A percentile compares a stretch with the other conserved stretches of the same genome.
phyloP scores from a whole-genome alignment of 805 yeast genomes.

The Myxozyma neglecta region DNA sequence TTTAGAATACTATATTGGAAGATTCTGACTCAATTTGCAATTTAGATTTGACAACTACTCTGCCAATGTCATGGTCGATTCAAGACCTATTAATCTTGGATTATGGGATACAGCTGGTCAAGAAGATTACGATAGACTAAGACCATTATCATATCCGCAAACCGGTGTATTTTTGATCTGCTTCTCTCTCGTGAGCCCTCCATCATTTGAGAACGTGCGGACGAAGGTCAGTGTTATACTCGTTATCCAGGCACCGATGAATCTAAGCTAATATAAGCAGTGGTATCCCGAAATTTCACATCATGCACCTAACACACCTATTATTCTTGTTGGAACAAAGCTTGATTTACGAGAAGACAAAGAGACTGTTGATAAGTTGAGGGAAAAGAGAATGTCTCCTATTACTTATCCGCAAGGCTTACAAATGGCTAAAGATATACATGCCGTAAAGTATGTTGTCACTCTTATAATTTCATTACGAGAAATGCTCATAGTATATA shows the following conservation, averaged over 20 bases:
- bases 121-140: constrained; percentile 82
- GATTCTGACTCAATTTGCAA: background rate
- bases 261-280: constrained; percentile 4
- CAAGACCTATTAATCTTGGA: constrained; percentile 79
- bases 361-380: constrained; percentile 63
- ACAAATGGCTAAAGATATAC: constrained; percentile 65
- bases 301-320: constrained; percentile 69
- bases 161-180: constrained; percentile 86
- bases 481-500: background rate
- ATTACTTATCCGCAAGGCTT: constrained; percentile 62
- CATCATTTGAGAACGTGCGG: constrained; percentile 75
- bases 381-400: constrained; percentile 62
- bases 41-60: constrained; percentile 77
- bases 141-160: constrained; percentile 90
- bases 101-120: constrained; percentile 98
- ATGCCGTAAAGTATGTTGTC: constrained; percentile 59
- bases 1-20: too few species aligned
- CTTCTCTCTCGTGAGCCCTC: constrained; percentile 78
- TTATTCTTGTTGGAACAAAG: constrained; percentile 84
- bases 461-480: background rate
- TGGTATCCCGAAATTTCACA: constrained; percentile 87
- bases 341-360: constrained; percentile 81
- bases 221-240: constrained; percentile 47
- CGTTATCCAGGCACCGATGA: background rate
- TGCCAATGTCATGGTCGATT: constrained; percentile 78